phyloP scores from a whole-genome alignment of 2,329 filamentous ascomycete species.

The Talaromyces funiculosus region DNA sequence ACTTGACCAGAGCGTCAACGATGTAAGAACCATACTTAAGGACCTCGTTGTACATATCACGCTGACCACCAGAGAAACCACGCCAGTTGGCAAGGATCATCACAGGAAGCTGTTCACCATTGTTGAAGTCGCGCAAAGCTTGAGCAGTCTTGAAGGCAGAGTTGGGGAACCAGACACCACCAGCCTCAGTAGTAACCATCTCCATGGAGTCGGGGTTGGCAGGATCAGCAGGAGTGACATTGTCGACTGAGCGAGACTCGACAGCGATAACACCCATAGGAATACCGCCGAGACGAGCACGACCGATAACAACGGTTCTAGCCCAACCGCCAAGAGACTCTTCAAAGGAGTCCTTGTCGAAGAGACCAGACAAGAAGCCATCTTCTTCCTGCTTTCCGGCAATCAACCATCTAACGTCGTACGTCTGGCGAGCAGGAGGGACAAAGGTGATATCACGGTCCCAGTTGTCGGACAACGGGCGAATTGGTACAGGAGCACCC shows the following conservation, averaged over 20 bases:
- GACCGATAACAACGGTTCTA: conserved; percentile 90
- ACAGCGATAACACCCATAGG: conserved; percentile 98
- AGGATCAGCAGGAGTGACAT: conserved; percentile 90
- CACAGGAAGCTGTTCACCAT: conserved; percentile 92
- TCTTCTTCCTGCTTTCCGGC: conserved; percentile 75
- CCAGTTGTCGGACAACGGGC: conserved; percentile 78
- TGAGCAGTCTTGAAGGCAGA: conserved; percentile 99
- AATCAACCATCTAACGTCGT: conserved; percentile 94
- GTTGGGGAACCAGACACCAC: conserved; percentile 99
- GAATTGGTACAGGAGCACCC: conserved; percentile 86
- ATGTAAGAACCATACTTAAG: conserved; percentile 99
- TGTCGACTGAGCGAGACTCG: conserved; percentile 93
- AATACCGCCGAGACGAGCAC: conserved; percentile 92
- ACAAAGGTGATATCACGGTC: conserved; percentile 83
- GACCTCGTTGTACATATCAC: conserved; percentile 99
- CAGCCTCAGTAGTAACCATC: conserved; percentile 88
- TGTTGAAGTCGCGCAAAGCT: conserved; percentile 98
- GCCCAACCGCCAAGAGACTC: conserved; percentile 97
- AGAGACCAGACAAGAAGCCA: conserved; percentile 83
- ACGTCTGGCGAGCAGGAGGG: conserved; percentile 73
- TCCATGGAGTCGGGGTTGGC: conserved; percentile 98
- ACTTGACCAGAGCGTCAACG: conserved; percentile 96
- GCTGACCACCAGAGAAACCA: conserved; percentile 98
- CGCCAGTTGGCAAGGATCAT: conserved; percentile 99
- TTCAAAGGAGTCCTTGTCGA: conserved; percentile 94